Percentiles rank a stretch among this genome's conserved stretches.
Conservation (phyloP, 305 asterid species). For the Fraxinus velutina region DNA sequence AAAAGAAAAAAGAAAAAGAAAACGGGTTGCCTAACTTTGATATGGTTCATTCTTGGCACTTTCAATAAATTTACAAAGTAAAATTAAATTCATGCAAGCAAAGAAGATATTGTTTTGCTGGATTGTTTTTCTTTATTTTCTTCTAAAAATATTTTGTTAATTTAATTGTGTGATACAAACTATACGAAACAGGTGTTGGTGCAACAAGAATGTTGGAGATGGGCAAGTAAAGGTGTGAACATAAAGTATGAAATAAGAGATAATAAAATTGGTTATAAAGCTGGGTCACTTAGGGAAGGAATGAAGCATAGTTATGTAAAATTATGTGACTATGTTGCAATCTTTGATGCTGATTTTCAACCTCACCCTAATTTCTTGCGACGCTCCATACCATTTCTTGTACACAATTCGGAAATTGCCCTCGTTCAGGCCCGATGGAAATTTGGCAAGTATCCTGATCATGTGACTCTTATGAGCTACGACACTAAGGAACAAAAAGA, state of each 20-base stretch:
- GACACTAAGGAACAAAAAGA: neutral
- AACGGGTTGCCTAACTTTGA: neutral
- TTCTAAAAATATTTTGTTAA: neutral
- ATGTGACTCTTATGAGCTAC: neutral
- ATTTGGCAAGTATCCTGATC: conserved; percentile 48
- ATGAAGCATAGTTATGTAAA: neutral
- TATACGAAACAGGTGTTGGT: neutral
- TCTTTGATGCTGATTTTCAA: neutral
- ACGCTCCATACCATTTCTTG: neutral
- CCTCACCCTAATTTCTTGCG: neutral
- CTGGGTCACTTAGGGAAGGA: neutral
- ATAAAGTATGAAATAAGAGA: neutral
- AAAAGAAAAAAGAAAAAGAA: too few relatives aligned
- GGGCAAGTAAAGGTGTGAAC: neutral
- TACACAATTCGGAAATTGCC: neutral
- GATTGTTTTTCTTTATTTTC: neutral
- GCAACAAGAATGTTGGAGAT: neutral
- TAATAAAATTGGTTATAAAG: neutral
- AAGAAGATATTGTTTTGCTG: neutral
- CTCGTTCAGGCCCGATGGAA: conserved; percentile 12
- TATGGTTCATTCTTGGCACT: neutral
- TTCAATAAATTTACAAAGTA: neutral
- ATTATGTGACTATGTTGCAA: neutral
- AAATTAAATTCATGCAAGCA: neutral
- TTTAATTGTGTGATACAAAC: neutral